Evolutionary conservation across 148 eudicot genomes (phyloP), one percentile per base, ranked within the genome.

Genomic region (Amaranthus cruentus): DNA sequence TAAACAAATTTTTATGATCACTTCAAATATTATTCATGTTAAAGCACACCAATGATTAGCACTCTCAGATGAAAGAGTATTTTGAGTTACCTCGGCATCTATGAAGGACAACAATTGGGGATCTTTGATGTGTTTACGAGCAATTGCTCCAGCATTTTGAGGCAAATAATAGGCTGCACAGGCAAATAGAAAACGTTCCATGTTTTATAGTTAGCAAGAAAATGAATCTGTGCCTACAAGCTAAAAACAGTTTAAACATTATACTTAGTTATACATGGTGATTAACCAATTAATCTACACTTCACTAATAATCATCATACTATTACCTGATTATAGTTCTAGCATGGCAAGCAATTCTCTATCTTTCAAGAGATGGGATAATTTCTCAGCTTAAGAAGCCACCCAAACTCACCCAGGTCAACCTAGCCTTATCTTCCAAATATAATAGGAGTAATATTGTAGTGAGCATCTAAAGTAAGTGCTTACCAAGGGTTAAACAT

Each of bases 91-190:
- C 99, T 96, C 99, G 13, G 97, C 97, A 87, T 96, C 99, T 65
- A 96, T 92, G 68, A 90, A 96, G 63, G 96, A 90, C 81, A 96
- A 62, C 78, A 96, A 70, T 50, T 87, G 84, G 13, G 91, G 91
- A 79, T 96, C 99, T 78, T 87, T 92, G 50, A 96, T 92, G 74
- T 71, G 92, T 63, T 85, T 96, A 46, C 94, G 93, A 78, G 99
- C 97, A 76, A 96, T 86, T 85, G 76, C 84, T 77, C 97, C 99
- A 84, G 97, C 92, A 87, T 96, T 92, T 79, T 96, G 99, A 50
- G 99, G 97, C 73, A 96, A 81, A 86, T 96, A 88, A 87, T 85
- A 92, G 74, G 97, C 99, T 96, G 88, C 81, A 81, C 72, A 77
- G 76, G 69, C 71, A 44, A 78, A 6, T 48, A 73, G 73, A 54